Evolutionary conservation across 192 early-diverging fungal species (phyloP), one percentile per base, ranked within the genome.

Genomic region (Coemansia sp.): DNA sequence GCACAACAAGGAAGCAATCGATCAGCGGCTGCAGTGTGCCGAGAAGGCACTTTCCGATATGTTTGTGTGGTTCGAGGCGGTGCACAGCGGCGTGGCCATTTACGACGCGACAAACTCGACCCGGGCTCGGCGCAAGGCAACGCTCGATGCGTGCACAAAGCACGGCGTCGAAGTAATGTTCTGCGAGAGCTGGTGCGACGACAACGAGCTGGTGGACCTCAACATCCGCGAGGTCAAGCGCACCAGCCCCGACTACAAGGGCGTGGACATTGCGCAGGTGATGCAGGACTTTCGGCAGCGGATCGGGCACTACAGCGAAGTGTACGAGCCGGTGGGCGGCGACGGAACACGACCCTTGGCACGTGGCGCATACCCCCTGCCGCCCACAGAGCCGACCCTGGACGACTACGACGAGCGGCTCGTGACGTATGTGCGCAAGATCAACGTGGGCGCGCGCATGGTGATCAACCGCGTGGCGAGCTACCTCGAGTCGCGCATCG

Each of bases 31-130:
- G 20, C 83, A 93, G 57, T 91, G 94, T 25, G 95, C 97, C 3
- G 70, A 79, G 14, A 72, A 85, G 60, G 97, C 97, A 26, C 79
- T 99, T 31, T 83, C 87, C 8, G 95, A 98, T 72, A 94, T 99
- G 94, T 81, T 98, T 31, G 68, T 66, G 48, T 99, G 95, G 95
- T 92, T 98, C 62, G 85, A 89, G 54, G 84, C 87, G 60, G 88
- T 91, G 23, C 78, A 87, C 28, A 91, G 88, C 21, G 87, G 90
- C 20, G 93, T 98, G 22, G 96, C 93, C 0, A 81, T 98, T n/a
- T 98, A 98, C 67, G 98, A 99, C 73, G 98, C 96, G 26, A 99
- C 98, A 11, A 99, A 99, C 73, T 93, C 94, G 31, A 99, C 98
- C 2, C 82, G 72, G 9, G 85, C 89, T 23, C 83, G 98, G 59